Evolutionary conservation across 2,329 filamentous ascomycete species (phyloP).

Genomic region (Fusarium tjaetaba): DNA sequence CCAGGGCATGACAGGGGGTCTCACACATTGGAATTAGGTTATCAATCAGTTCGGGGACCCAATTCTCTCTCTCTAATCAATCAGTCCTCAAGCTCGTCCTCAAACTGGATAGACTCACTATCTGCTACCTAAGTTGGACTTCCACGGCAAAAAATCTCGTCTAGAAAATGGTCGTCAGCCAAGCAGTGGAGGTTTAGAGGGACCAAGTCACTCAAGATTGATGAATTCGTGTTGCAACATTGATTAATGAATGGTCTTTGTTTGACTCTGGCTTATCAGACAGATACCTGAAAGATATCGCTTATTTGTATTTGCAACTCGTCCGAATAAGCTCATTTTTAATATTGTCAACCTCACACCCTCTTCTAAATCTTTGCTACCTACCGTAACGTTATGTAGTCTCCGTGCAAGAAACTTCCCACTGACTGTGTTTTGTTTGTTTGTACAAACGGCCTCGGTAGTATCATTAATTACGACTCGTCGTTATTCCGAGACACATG

Average conservation of each 20-base stretch:
- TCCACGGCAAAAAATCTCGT: neutral
- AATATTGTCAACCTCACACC: constrained; percentile 1
- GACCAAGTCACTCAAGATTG: neutral
- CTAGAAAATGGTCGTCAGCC: neutral
- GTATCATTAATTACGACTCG: neutral
- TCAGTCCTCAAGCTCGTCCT: constrained; percentile 1
- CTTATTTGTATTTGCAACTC: neutral
- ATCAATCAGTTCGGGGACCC: constrained; percentile 39
- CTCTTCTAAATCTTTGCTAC: neutral
- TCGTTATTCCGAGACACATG: neutral
- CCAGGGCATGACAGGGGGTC: constrained; percentile 14
- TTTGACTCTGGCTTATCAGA: neutral
- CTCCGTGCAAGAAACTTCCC: neutral
- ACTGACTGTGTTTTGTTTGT: neutral
- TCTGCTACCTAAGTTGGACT: neutral
- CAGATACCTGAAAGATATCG: neutral
- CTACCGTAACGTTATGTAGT: neutral
- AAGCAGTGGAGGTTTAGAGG: neutral
- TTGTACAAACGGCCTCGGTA: neutral
- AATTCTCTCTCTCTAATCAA: constrained; percentile 29
- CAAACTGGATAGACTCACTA: neutral
- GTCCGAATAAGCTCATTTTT: neutral
- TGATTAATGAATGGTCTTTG: neutral
- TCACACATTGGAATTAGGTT: constrained; percentile 34
- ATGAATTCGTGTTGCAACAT: neutral